Base-by-base conservation (phyloP, 2,329 filamentous ascomycete species). In the Metarhizium humberi region DNA sequence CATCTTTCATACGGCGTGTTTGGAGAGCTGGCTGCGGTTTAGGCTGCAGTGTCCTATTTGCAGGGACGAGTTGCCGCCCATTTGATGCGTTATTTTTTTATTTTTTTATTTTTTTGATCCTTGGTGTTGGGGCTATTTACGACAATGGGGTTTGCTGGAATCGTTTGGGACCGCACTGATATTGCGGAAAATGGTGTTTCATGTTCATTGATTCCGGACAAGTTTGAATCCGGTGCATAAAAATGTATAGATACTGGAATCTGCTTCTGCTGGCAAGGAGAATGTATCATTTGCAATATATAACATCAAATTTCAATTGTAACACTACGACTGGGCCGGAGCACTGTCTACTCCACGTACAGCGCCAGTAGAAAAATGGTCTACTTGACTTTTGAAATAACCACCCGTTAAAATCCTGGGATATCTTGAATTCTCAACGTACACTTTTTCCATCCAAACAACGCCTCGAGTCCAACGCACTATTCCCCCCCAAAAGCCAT, bases 1-100 rank as follows among this genome's bases (percentile, higher is more conserved):
- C 73, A 91, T 97, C 51, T 99, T 99, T 69, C 94, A 99, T 68
- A 94, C 86, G 55, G 77, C 80, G 36, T 99, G 94, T 70, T 74
- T 99, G 62, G 92, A 97, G 73, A 91, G 90, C 43, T 97, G 94
- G 94, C 94, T 99, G 88, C 81, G 89, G 67, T 91, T 95, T 69
- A 76, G 92, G 56, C 72, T 99, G 65, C 90, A 96, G 73, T 99
- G 94, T 73, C 94, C 94, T 1, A 96, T 96, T 61, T 97, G 94
- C 72, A 80, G 94, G 62, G 92, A 96, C 73, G 86, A 88, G 57
- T 71, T 97, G 64, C 92, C 92, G 52, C 90, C 92, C 47, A 71
- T 96, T 67, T 96, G 78, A 74, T 3, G 10, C 3, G 10, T n/a
- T 18, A 13, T 20, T 4, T 18, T 42, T 20, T 16, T 18, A 18